Base-by-base conservation (phyloP, 2,329 filamentous ascomycete species). In the Chrysoporthe cubensis region DNA sequence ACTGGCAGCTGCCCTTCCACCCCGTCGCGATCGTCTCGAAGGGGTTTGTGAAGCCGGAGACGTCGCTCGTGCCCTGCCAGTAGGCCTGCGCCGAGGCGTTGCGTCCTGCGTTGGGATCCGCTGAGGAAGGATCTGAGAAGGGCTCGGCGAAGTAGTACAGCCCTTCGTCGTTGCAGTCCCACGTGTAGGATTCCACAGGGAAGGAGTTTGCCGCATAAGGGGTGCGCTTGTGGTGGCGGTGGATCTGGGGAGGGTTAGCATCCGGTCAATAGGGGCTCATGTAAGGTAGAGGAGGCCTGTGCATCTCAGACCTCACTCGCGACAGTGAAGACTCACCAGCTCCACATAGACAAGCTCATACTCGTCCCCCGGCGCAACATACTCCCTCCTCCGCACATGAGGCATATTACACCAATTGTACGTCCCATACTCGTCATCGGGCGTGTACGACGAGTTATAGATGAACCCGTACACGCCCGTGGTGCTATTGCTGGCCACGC, bases 361-460 rank as follows among this genome's bases (percentile, higher is more conserved):
- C n/a, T 85, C 85, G 0, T 78, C 71, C 1, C 80, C 73, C 0
- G 85, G 80, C 69, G 78, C 83, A 16, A 83, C 77, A 74, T 96
- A 96, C 73, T 92, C 90, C 16, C 78, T 78, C 32, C 77, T 79
- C 43, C 91, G 85, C n/a, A 92, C 90, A 79, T 95, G 93, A 0
- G 93, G 92, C 91, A 96, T 96, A 75, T 96, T 94, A 78, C 92
- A 96, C 84, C 85, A 95, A 77, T 95, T 93, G 78, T 94, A 94
- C 1, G 80, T 83, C 6, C 88, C 87, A 77, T 91, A 90, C 48
- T 81, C 72, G 0, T 78, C 75, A 65, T 83, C 79, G 0, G 91
- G 87, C 0, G 86, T 85, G 1, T 79, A 72, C 1, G 90, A 92
- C 44, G 85, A 84, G 74, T 93, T 88, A 79, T 90, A 96, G 21